Conservation (phyloP, 306 rosid genomes). For the Nissolia schottii region DNA sequence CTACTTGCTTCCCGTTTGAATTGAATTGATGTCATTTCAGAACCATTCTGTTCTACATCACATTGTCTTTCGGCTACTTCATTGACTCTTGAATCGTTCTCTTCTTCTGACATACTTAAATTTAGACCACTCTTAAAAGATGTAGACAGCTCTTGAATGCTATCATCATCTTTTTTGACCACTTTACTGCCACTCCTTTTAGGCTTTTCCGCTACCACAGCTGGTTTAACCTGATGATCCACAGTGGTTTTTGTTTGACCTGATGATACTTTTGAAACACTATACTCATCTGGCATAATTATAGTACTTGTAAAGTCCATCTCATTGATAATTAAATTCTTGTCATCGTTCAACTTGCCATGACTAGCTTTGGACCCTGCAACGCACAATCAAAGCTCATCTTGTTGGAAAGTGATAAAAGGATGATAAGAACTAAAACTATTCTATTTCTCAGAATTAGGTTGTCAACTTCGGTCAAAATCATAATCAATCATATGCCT, state of each 20-base stretch:
- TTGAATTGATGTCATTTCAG: constrained; percentile 31
- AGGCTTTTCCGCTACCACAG: constrained; percentile 26
- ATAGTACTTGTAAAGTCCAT: constrained; percentile 63
- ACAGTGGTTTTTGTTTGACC: constrained; percentile 30
- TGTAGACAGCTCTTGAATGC: constrained; percentile 40
- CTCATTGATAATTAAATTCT: constrained; percentile 37
- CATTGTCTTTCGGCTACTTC: constrained; percentile 34
- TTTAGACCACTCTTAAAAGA: constrained; percentile 36
- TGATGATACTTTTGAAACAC: constrained; percentile 62
- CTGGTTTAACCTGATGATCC: constrained; percentile 24
- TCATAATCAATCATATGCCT: constrained; percentile 8
- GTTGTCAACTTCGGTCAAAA: neutral
- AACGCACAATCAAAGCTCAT: constrained; percentile 48
- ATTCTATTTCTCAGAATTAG: constrained; percentile 23
- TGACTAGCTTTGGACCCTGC: constrained; percentile 58
- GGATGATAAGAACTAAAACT: constrained; percentile 4
- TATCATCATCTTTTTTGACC: constrained; percentile 15
- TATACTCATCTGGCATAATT: constrained; percentile 68
- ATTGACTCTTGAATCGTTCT: neutral
- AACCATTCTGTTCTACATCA: constrained; percentile 26
- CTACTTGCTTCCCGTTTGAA: constrained; percentile 28
- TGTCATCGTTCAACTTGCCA: constrained; percentile 26
- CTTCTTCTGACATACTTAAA: constrained; percentile 25
- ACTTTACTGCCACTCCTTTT: constrained; percentile 19
- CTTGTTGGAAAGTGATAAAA: constrained; percentile 22